Evolutionary conservation across 139 green algal species (phyloP).

Genomic region (Volvox reticuliferus): DNA sequence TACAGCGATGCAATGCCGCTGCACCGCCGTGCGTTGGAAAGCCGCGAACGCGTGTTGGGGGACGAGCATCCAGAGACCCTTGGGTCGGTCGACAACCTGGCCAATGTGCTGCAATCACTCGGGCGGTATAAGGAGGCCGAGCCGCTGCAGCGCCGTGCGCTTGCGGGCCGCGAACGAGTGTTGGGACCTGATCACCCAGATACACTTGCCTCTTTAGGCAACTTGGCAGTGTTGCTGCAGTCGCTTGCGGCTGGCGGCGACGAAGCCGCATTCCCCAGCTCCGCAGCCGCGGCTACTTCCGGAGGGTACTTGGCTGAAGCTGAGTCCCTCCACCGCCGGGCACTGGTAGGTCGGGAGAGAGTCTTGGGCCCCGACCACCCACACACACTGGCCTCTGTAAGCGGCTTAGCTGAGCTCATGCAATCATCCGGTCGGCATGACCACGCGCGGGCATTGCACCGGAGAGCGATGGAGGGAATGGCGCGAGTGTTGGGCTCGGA

Average conservation of each 20-base stretch:
- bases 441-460: not conserved
- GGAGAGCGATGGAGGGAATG: not conserved
- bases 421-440: not conserved
- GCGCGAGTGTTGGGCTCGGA: not conserved
- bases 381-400: conserved; percentile 8
- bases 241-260: not conserved
- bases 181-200: conserved; percentile 25
- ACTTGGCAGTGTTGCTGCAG: conserved; percentile 16
- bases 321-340: conserved; percentile 17
- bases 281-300: too few relatives aligned
- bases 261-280: too few relatives aligned
- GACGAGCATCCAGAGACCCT: conserved; percentile 37
- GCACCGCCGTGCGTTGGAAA: not conserved
- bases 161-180: conserved; percentile 13
- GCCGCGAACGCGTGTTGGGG: conserved; percentile 16
- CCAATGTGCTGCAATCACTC: conserved; percentile 1
- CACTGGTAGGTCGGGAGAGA: not conserved
- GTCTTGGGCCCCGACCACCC: conserved; percentile 41
- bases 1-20: conserved; percentile 13
- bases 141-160: conserved; percentile 5
- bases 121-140: not conserved
- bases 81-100: conserved; percentile 29
- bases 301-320: not conserved
- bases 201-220: not conserved
- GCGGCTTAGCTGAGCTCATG: not conserved